These are phyloP conservation scores for Allium fistulosum DNA, from an alignment of 106 monocot species.

Conservation along the genomic window DNA sequence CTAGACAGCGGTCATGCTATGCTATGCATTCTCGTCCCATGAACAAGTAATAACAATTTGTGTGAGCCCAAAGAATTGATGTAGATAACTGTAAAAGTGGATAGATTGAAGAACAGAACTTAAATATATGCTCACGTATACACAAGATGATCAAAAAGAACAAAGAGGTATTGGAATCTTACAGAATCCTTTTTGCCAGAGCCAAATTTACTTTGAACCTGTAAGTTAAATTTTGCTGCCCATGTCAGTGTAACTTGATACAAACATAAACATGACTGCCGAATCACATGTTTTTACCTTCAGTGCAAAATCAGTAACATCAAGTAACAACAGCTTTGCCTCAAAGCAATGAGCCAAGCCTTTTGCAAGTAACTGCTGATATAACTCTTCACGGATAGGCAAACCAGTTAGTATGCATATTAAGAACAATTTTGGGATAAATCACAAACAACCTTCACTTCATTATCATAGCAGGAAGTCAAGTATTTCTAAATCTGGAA, in stretches of 20 bases:
- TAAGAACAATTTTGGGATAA: neutral
- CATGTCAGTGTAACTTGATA: neutral
- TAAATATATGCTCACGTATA: neutral
- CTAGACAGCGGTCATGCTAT: no score
- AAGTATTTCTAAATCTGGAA: no score
- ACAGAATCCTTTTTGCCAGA: conserved; percentile 31
- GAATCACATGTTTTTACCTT: conserved; percentile 32
- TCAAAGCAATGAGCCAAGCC: conserved; percentile 67
- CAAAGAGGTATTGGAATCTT: conserved; percentile 14
- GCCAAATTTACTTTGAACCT: conserved; percentile 79
- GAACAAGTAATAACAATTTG: no score
- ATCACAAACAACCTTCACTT: no score
- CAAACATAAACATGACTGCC: no score
- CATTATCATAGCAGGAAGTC: no score
- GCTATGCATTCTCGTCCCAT: no score
- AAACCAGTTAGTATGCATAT: conserved; percentile 9
- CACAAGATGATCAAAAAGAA: neutral
- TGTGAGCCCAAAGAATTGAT: no score
- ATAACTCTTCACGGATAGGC: conserved; percentile 36
- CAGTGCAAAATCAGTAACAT: conserved; percentile 58
- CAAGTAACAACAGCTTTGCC: conserved; percentile 63
- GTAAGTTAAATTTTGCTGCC: conserved; percentile 5
- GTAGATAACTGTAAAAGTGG: no score
- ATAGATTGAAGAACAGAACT: no score
- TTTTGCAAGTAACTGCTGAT: conserved; percentile 77